Evolutionary conservation across 345 rosid genomes (phyloP), one percentile per base, ranked within the genome.

Genomic region (Brassica rapa): DNA sequence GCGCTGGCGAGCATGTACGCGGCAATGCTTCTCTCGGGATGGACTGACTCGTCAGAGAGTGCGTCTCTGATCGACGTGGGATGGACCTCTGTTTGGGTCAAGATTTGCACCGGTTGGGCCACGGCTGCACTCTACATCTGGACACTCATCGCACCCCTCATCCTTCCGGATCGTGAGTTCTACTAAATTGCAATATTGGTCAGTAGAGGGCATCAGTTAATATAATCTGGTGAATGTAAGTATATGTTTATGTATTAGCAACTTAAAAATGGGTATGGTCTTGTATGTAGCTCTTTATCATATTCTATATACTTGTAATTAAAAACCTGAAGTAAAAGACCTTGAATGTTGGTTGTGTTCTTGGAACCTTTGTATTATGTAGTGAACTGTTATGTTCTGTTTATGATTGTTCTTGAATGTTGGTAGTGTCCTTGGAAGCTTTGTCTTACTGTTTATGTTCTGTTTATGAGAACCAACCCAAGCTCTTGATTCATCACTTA

Each of bases 11-110:
- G 98, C 87, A 95, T 95, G 98, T 95, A 95, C 80, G 84, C 99
- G 0, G 97, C 93, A 25, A 95, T 95, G 99, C 98, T 95, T 79
- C 94, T 95, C 66, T 91, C 98, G 0, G 97, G 92, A 72, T 95
- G 99, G 99, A 89, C 96, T 14, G 90, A 82, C 83, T 78, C 93
- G 5, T 82, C 94, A 0, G 96, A 93, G 71, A 89, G 88, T 82
- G 84, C 90, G 1, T 86, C 89, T 75, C 89, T 93, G 56, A 83
- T 93, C 10, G 97, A 95, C 9, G 97, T 95, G 49, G 98, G 98
- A 39, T 95, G 99, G 99, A 93, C 97, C 30, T 93, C 98, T 5
- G 98, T 95, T 4, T 93, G 99, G 99, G 98, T 95, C 57, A 87
- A 94, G 25, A 90, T 95, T 65, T 89, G 93, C 86, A 87, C 96